phyloP scores from a whole-genome alignment of 768 basidiomycete species.

The Kwoniella dejecticola region DNA sequence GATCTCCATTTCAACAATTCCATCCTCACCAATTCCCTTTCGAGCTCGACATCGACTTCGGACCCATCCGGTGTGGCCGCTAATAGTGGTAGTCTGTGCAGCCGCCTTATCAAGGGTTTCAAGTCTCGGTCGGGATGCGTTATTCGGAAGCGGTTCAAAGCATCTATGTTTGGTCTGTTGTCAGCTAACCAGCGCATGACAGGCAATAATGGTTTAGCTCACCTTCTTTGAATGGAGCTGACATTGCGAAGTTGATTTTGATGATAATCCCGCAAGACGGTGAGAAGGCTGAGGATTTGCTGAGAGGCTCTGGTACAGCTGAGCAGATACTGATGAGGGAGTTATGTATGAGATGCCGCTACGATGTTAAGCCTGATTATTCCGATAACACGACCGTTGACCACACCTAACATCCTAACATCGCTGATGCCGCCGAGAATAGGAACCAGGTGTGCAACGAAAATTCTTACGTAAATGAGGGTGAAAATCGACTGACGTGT shows the following conservation, averaged over 20 bases:
- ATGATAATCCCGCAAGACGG: not conserved
- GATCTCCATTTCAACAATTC: slow-evolving; percentile 44
- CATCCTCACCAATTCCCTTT: slow-evolving; percentile 36
- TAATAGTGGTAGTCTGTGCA: slow-evolving; percentile 35
- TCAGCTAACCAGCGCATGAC: not conserved
- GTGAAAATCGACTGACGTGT: not conserved
- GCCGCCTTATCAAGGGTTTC: slow-evolving; percentile 35
- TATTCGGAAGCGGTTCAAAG: slow-evolving; percentile 44
- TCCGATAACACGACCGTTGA: too few species aligned
- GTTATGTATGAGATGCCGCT: too few species aligned
- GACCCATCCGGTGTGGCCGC: not conserved
- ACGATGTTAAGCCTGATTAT: too few species aligned
- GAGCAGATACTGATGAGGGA: too few species aligned
- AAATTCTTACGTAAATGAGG: not conserved
- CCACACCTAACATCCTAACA: too few species aligned
- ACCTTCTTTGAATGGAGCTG: slow-evolving; percentile 25
- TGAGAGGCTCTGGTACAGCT: too few species aligned
- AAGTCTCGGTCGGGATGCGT: slow-evolving; percentile 47
- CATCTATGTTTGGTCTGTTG: slow-evolving; percentile 25
- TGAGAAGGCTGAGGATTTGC: too few species aligned
- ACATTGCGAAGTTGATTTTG: not conserved
- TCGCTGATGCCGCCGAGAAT: not conserved
- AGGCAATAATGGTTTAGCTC: not conserved
- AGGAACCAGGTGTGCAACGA: not conserved
- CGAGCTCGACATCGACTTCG: slow-evolving; percentile 17